phyloP scores from a whole-genome alignment of 345 rosid genomes.

The Salix suchowensis region DNA sequence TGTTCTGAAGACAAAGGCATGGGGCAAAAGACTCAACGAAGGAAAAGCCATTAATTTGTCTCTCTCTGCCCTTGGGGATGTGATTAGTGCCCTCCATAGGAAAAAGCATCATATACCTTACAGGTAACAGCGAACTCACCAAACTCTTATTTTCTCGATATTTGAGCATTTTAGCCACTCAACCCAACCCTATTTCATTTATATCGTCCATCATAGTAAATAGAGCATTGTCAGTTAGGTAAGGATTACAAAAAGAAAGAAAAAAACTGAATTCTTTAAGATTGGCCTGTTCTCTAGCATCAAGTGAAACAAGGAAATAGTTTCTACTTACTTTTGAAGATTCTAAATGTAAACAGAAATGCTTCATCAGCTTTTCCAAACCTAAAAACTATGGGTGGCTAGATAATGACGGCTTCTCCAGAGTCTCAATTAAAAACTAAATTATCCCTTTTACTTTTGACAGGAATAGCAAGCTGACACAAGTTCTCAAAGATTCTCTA shows the following conservation, averaged over 20 bases:
- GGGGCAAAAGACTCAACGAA: constrained; percentile 81
- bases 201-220: background rate
- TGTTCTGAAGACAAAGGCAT: constrained; percentile 71
- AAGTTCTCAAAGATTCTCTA: constrained; percentile 74
- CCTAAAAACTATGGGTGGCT: background rate
- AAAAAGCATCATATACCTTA: constrained; percentile 65
- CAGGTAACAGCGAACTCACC: constrained; percentile 37
- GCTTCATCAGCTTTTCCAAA: background rate
- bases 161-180: background rate
- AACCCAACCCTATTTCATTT: background rate
- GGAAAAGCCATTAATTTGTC: constrained; percentile 88
- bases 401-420: background rate
- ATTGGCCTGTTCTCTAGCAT: background rate
- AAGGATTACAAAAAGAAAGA: background rate
- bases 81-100: constrained; percentile 68
- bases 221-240: background rate
- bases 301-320: background rate
- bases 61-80: constrained; percentile 78
- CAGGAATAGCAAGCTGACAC: constrained; percentile 91
- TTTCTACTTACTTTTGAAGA: background rate
- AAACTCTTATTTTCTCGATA: background rate
- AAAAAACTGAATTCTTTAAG: background rate
- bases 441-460: constrained; percentile 18
- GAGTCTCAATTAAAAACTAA: background rate
- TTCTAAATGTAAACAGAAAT: no score